Conservation (phyloP, 495 filamentous ascomycete species). For the Aspergillus sclerotioniger region DNA sequence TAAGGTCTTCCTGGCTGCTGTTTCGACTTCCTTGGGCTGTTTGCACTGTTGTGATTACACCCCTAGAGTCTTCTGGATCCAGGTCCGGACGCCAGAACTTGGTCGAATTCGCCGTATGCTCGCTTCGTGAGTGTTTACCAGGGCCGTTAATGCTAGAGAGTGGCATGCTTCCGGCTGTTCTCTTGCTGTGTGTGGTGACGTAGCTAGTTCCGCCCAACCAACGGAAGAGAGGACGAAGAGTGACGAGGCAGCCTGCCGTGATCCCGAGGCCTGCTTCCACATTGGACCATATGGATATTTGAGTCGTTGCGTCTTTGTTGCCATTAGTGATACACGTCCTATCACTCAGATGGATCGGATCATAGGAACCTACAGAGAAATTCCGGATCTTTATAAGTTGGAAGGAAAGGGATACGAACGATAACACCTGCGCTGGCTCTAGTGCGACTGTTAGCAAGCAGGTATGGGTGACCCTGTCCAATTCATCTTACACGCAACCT, state of each 20-base stretch:
- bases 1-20: conserved; percentile 42
- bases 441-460: conserved; percentile 5
- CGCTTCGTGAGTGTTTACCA: conserved; percentile 21
- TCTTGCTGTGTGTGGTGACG: conserved; percentile 25
- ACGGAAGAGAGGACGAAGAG: conserved; percentile 48
- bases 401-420: conserved; percentile 37
- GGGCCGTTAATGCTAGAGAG: conserved; percentile 32
- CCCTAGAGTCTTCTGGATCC: conserved; percentile 26
- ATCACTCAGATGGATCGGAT: neutral
- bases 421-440: conserved; percentile 41
- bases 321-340: neutral
- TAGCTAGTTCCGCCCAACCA: conserved; percentile 40
- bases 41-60: conserved; percentile 33
- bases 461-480: conserved; percentile 1
- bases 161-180: conserved; percentile 30
- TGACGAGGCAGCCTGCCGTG: conserved; percentile 45
- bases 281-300: conserved; percentile 48
- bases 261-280: conserved; percentile 49
- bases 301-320: conserved; percentile 35
- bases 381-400: conserved; percentile 26
- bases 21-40: conserved; percentile 29
- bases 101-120: conserved; percentile 15
- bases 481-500: conserved; percentile 38
- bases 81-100: conserved; percentile 37
- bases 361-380: conserved; percentile 31